Base-by-base conservation (phyloP, 2,329 filamentous ascomycete species). In the Berkeleyomyces basicola region DNA sequence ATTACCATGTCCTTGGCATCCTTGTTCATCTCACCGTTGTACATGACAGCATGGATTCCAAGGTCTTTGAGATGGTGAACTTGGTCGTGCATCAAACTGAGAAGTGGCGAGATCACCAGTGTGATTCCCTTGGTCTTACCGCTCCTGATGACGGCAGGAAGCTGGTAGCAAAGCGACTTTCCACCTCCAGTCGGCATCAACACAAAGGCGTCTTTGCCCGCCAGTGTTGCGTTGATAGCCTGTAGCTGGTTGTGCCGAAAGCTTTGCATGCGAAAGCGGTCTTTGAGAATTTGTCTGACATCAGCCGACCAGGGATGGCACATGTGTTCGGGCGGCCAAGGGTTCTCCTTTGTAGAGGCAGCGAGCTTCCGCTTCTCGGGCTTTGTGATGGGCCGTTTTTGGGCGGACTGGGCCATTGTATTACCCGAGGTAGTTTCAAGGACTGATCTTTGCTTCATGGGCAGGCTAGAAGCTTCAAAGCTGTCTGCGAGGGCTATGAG, bases 81-180 rank as follows among this genome's bases (percentile, higher is more conserved):
- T 71, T 99, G 93, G 71, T 99, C 95, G 70, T 95, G 87, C 93
- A 99, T 99, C 68, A 99, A 76, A 76, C 92, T 97, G 44, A 99
- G 78, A 59, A 99, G 76, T 2, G 93, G 93, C 0, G 92, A 97
- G n/a, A 99, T 83, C 2, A 99, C 93, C 61, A 99, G 80, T 0
- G 92, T 97, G 33, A 99, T 84, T 3, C 93, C 95, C 42, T 78
- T 78, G 0, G 92, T 97, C 68, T 81, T 87, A 51, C 93, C 93
- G 55, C 83, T 87, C 58, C 79, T 82, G 40, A 99, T 79, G 23
- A 97, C 82, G 1, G 93, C 89, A 11, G 93, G 95, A 10, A 99
- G 76, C 72, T 99, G 95, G 71, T 99, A 99, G 72, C 93, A 97
- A 1, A 99, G 78, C 1, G 92, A 97, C 71, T 99, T 99, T 49